Percentiles rank a stretch among this genome's conserved stretches.
These are phyloP conservation scores for Talaromyces sp. DNA, from an alignment of 2,329 filamentous ascomycete genomes.

Conservation along the genomic window DNA sequence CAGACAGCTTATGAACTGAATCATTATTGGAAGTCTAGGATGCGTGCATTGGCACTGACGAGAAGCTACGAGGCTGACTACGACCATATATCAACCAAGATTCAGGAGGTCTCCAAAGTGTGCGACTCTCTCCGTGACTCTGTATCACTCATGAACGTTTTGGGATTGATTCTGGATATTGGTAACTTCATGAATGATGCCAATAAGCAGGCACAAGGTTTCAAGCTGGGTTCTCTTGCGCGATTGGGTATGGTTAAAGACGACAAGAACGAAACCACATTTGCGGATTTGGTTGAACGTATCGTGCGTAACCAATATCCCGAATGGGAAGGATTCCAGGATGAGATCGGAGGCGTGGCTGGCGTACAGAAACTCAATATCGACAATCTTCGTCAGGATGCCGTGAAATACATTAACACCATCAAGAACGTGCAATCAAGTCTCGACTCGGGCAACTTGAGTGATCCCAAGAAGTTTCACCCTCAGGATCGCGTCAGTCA, in stretches of 20 bases:
- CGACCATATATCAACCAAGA: slow-evolving; percentile 81
- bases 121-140: slow-evolving; percentile 89
- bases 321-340: slow-evolving; percentile 84
- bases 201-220: slow-evolving; percentile 95
- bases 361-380: slow-evolving; percentile 87
- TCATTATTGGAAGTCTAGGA: slow-evolving; percentile 98
- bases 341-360: slow-evolving; percentile 79
- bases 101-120: slow-evolving; percentile 79
- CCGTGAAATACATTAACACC: slow-evolving; percentile 89
- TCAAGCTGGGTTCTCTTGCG: slow-evolving; percentile 93
- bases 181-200: slow-evolving; percentile 99
- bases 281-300: slow-evolving; percentile 92
- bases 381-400: slow-evolving; percentile 82
- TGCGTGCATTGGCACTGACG: slow-evolving; percentile 83
- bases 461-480: slow-evolving; percentile 96
- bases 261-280: slow-evolving; percentile 95
- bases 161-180: slow-evolving; percentile 93
- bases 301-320: slow-evolving; percentile 96
- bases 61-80: slow-evolving; percentile 83
- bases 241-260: slow-evolving; percentile 97
- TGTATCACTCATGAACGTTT: slow-evolving; percentile 89
- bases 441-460: slow-evolving; percentile 88
- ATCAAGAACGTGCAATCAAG: slow-evolving; percentile 91
- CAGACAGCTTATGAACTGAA: slow-evolving; percentile 91
- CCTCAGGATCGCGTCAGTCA: slow-evolving; percentile 92